Base-by-base conservation (phyloP, 1,284 basidiomycete genomes). In the Caloboletus firmus region DNA sequence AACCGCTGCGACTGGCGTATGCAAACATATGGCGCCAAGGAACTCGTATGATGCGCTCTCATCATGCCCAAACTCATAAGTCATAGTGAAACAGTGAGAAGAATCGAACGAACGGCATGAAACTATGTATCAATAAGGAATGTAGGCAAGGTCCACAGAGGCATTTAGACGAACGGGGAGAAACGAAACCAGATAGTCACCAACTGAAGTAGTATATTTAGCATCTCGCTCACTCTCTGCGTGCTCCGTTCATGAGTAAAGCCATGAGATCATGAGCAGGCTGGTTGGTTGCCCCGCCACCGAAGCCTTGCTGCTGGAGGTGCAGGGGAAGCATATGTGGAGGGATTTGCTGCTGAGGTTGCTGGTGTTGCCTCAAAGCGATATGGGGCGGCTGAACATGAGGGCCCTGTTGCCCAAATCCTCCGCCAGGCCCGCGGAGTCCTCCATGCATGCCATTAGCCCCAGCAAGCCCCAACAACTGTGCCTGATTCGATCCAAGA, bases 231-330 rank as follows among this genome's bases (percentile, higher is more conserved):
- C 73, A 89, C 59, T 89, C 86, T 70, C 86, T 76, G 71, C 74
- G 78, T 57, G 72, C 65, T 49, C 84, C 85, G 51, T 85, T 85
- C 87, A 91, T 86, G 59, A 91, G 77, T 56, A 91, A 77, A 40
- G 89, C 83, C 83, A 91, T 90, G 59, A 91, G 71, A 65, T 91
- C 89, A 57, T 85, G 84, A 40, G 82, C 73, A 32, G 82, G 79
- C 62, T 83, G 85, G 55, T 74, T 79, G 66, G 72, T 77, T 17
- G 75, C 71, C 31, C 74, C 64, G 37, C 74, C 61, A 31, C 76
- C 70, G 28, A 78, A 66, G 56, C 76, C 72, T 74, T 82, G 84
- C 60, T 81, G 84, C 57, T 84, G 83, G 46, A 83, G 72, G 61
- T 85, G 85, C 36, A 78, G 79, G n/a, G 81, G 81, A 49, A 83